A percentile compares a stretch with the other conserved stretches of the same genome.
phyloP scores from a whole-genome alignment of 306 rosid species.

The Cucumis hystrix region DNA sequence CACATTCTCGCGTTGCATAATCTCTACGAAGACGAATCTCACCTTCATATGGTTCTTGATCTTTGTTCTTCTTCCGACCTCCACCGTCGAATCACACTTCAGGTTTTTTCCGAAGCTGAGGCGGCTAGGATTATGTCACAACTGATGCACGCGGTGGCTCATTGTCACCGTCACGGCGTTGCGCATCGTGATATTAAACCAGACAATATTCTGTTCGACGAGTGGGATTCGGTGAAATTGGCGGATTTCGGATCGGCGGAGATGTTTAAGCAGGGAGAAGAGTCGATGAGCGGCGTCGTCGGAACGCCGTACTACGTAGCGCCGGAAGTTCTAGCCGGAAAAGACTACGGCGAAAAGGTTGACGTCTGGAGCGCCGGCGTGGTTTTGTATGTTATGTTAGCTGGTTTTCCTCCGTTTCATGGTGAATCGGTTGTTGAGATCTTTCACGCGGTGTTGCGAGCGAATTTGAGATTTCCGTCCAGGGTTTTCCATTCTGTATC shows the following conservation, averaged over 20 bases:
- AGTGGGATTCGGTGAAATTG: slow-evolving; percentile 15
- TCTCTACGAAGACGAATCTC: slow-evolving; percentile 38
- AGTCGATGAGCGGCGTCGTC: slow-evolving; percentile 41
- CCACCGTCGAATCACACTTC: slow-evolving; percentile 14
- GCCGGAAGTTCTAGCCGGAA: slow-evolving; percentile 50
- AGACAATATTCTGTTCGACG: slow-evolving; percentile 44
- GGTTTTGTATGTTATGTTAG: slow-evolving; percentile 52
- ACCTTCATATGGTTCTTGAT: slow-evolving; percentile 50
- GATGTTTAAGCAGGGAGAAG: slow-evolving; percentile 22
- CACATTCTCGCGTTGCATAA: slow-evolving; percentile 30
- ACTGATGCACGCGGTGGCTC: slow-evolving; percentile 41
- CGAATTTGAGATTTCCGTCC: slow-evolving; percentile 45
- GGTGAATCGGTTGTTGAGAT: slow-evolving; percentile 51
- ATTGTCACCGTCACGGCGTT: slow-evolving; percentile 53
- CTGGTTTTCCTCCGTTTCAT: slow-evolving; percentile 45
- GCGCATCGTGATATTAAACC: slow-evolving; percentile 68
- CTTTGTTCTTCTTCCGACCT: slow-evolving; percentile 41
- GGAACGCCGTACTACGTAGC: slow-evolving; percentile 71
- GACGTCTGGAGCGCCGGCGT: slow-evolving; percentile 82
- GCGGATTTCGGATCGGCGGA: slow-evolving; percentile 66
- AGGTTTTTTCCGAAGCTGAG: slow-evolving; percentile 23
- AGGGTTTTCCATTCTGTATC: slow-evolving; percentile 34
- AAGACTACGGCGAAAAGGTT: slow-evolving; percentile 43
- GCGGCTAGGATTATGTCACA: slow-evolving; percentile 28
- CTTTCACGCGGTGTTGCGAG: slow-evolving; percentile 43